These are phyloP conservation scores for Polymyxa betae DNA, from an alignment of 208 protist genomes.

Conservation along the genomic window DNA sequence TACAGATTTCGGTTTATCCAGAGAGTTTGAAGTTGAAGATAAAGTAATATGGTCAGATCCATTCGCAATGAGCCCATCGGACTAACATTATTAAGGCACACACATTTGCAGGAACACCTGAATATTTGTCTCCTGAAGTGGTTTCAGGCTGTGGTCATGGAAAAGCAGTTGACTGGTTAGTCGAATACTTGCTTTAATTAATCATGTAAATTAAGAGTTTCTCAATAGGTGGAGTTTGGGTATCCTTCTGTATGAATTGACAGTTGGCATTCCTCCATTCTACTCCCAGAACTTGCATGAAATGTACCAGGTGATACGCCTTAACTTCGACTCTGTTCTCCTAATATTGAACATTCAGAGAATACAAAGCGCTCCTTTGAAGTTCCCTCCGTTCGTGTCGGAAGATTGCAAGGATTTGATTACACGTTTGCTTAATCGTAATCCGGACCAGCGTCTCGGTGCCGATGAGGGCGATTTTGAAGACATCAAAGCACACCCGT, in stretches of 20 bases:
- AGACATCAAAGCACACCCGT: constrained; percentile 61
- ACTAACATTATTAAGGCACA: neutral
- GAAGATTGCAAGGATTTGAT: constrained; percentile 58
- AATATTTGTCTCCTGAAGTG: constrained; percentile 65
- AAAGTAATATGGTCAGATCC: neutral
- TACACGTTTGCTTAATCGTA: constrained; percentile 54
- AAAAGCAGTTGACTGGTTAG: constrained; percentile 62
- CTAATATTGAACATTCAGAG: neutral
- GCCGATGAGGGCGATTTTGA: constrained; percentile 49
- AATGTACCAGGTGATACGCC: constrained; percentile 42
- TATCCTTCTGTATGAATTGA: constrained; percentile 60
- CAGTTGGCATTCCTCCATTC: constrained; percentile 64
- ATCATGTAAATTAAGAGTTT: neutral
- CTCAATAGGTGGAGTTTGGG: constrained; percentile 47
- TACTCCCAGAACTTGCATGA: constrained; percentile 64
- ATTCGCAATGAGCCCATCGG: neutral
- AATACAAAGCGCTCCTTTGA: constrained; percentile 24
- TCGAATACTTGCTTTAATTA: neutral
- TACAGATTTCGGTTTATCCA: constrained; percentile 73
- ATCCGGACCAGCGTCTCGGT: constrained; percentile 54
- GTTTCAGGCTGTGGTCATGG: neutral
- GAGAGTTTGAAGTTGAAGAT: constrained; percentile 56
- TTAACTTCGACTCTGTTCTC: neutral
- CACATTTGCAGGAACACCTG: constrained; percentile 65
- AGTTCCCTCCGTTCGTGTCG: constrained; percentile 55